Evolutionary conservation across 352 stramenopile species (phyloP).

Genomic region (Blastocystis sp.): DNA sequence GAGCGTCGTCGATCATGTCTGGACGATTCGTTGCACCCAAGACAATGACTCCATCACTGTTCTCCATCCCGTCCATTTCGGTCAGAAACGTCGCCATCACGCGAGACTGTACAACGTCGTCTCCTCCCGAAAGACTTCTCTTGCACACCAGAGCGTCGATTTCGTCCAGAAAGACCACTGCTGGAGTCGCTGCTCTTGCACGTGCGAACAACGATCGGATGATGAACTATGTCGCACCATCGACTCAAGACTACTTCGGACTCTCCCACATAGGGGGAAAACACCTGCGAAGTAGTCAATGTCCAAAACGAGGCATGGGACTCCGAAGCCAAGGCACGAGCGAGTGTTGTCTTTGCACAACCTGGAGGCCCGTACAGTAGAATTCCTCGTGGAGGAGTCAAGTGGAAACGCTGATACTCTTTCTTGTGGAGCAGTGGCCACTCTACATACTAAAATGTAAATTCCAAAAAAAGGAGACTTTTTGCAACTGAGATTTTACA

Average conservation of each 20-base stretch:
- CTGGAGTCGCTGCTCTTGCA: constrained; percentile 72
- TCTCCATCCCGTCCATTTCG: constrained; percentile 92
- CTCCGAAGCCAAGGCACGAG: constrained; percentile 72
- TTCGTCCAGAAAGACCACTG: constrained; percentile 82
- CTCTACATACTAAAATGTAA: constrained; percentile 68
- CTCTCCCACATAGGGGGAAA: constrained; percentile 79
- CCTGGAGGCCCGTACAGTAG: constrained; percentile 80
- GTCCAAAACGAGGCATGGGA: constrained; percentile 77
- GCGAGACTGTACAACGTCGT: constrained; percentile 67
- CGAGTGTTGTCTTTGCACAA: constrained; percentile 81
- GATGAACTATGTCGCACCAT: background rate
- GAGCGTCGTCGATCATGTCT: constrained; percentile 90
- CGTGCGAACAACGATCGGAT: constrained; percentile 66
- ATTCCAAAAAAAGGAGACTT: constrained; percentile 60
- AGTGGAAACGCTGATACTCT: constrained; percentile 71
- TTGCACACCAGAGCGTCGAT: constrained; percentile 78
- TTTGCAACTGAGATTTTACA: constrained; percentile 89
- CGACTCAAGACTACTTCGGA: constrained; percentile 66
- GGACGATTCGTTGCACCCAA: constrained; percentile 93
- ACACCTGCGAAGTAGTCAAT: constrained; percentile 76
- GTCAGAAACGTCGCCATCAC: constrained; percentile 93
- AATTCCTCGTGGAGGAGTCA: constrained; percentile 71
- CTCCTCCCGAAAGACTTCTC: constrained; percentile 63
- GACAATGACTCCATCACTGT: constrained; percentile 84
- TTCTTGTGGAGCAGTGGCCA: constrained; percentile 76